These are phyloP conservation scores for Picea abies DNA, from an alignment of 83 land plant genomes.

Conservation along the genomic window DNA sequence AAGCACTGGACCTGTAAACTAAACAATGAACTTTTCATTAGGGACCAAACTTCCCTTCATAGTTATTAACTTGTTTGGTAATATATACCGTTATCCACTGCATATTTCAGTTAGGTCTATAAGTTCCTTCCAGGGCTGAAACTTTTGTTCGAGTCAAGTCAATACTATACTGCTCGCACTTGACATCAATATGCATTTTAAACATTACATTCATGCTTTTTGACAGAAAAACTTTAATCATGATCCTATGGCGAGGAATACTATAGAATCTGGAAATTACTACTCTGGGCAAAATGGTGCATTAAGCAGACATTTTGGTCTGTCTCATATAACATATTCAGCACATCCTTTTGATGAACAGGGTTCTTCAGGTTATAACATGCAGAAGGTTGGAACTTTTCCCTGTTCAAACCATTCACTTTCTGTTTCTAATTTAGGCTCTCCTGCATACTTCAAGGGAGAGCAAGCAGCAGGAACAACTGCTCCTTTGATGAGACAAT, in stretches of 20 bases:
- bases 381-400: constrained; percentile 25
- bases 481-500: constrained; percentile 16
- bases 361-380: constrained; percentile 3
- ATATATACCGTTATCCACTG: too few relatives aligned
- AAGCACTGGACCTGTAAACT: not conserved
- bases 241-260: constrained; percentile 13
- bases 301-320: constrained; percentile 6
- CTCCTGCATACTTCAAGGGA: constrained; percentile 29
- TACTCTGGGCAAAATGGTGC: constrained; percentile 23
- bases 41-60: not conserved
- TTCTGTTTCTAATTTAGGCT: constrained; percentile 19
- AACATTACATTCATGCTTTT: not conserved
- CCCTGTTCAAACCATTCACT: constrained; percentile 22
- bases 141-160: not conserved
- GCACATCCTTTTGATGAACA: constrained; percentile 20
- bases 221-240: constrained; percentile 28
- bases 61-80: not conserved
- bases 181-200: not conserved
- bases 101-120: not conserved
- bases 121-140: not conserved
- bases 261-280: constrained; percentile 2
- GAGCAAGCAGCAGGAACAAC: constrained; percentile 17
- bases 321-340: constrained; percentile 21
- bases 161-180: too few relatives aligned
- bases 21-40: not conserved